phyloP scores from a whole-genome alignment of 495 filamentous ascomycete species.

The Talaromyces wortmannii region DNA sequence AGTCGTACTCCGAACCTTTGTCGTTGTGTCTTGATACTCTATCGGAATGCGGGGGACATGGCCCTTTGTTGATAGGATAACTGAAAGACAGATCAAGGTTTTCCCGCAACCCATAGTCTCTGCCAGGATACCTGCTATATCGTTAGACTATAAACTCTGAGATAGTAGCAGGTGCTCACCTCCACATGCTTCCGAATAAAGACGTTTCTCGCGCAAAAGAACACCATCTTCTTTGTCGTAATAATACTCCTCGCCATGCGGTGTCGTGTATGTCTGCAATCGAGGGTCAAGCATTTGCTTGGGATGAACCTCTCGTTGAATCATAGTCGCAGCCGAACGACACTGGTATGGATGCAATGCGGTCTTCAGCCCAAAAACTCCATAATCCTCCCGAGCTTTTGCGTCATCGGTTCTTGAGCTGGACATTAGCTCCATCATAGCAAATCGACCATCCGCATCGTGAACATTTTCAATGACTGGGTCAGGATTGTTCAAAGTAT shows the following conservation, averaged over 20 bases:
- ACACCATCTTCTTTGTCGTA: constrained; percentile 59
- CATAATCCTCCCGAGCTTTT: constrained; percentile 14
- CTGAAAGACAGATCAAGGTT: constrained; percentile 77
- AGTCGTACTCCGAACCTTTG: constrained; percentile 32
- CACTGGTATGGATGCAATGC: constrained; percentile 72
- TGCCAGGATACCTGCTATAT: constrained; percentile 28
- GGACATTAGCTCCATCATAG: constrained; percentile 56
- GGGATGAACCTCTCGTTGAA: constrained; percentile 70
- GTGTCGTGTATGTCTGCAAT: constrained; percentile 48
- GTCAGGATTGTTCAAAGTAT: constrained; percentile 67
- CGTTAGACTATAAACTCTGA: not conserved
- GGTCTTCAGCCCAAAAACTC: constrained; percentile 57
- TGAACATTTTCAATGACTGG: constrained; percentile 45
- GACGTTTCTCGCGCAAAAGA: constrained; percentile 53
- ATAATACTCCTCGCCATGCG: constrained; percentile 59
- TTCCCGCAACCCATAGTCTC: constrained; percentile 75
- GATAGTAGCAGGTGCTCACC: constrained; percentile 31
- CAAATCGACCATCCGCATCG: constrained; percentile 48
- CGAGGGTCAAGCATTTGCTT: constrained; percentile 66
- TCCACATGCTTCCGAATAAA: constrained; percentile 70
- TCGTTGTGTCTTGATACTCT: constrained; percentile 43
- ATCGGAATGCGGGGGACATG: constrained; percentile 61
- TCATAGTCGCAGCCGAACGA: constrained; percentile 76
- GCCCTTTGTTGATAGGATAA: constrained; percentile 73
- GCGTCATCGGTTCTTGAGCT: not conserved